phyloP scores from a whole-genome alignment of 2,329 filamentous ascomycete species.

The Pseudogymnoascus sp. region DNA sequence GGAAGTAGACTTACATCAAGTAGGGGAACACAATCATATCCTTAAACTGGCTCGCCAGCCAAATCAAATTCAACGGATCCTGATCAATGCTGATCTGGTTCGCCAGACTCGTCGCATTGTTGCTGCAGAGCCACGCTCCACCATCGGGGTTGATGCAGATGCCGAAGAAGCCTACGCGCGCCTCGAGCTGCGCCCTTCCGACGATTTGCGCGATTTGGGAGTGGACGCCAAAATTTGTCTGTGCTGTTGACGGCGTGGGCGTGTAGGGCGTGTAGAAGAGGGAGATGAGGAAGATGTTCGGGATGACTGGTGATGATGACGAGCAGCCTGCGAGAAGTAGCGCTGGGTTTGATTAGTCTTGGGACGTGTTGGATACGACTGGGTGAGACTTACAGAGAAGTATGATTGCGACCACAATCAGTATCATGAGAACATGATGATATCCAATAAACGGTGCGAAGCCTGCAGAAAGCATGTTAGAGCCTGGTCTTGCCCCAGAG shows the following conservation, averaged over 20 bases:
- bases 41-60: slow-evolving; percentile 95
- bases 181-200: slow-evolving; percentile 74
- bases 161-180: slow-evolving; percentile 94
- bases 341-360: slow-evolving; percentile 46
- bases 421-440: slow-evolving; percentile 90
- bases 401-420: slow-evolving; percentile 91
- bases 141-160: slow-evolving; percentile 92
- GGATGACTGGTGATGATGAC: slow-evolving; percentile 78
- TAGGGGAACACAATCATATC: slow-evolving; percentile 98
- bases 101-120: slow-evolving; percentile 90
- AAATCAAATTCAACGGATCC: slow-evolving; percentile 94
- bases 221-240: slow-evolving; percentile 84
- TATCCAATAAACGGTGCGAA: slow-evolving; percentile 65
- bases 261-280: slow-evolving; percentile 85
- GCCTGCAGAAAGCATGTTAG: slow-evolving; percentile 36
- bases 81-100: slow-evolving; percentile 85
- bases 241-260: slow-evolving; percentile 73
- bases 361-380: slow-evolving; percentile 12
- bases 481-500: not conserved
- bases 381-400: slow-evolving; percentile 70
- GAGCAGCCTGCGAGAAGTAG: slow-evolving; percentile 81
- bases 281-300: slow-evolving; percentile 95
- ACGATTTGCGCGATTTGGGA: slow-evolving; percentile 86
- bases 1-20: slow-evolving; percentile 61
- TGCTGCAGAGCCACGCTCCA: slow-evolving; percentile 88